A percentile compares a stretch with the other conserved stretches of the same genome.
Conservation (phyloP, 495 filamentous ascomycete genomes). For the Penicillium subrubescens region DNA sequence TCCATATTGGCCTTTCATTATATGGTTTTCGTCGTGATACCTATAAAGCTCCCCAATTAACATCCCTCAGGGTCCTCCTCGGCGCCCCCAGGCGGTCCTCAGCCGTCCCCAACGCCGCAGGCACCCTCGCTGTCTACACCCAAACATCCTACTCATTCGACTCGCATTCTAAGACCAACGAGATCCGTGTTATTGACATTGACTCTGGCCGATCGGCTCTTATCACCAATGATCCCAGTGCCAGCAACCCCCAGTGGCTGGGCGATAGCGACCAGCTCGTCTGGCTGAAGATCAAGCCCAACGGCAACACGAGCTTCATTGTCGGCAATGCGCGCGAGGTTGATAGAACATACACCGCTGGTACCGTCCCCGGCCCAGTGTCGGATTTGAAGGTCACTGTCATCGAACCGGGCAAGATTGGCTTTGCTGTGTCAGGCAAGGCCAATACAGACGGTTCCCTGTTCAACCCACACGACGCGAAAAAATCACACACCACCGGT, state of each 20-base stretch:
- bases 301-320: constrained; percentile 67
- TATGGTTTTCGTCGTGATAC: too few relatives aligned
- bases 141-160: constrained; percentile 83
- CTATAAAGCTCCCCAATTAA: not conserved
- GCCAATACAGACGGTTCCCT: constrained; percentile 58
- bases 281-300: constrained; percentile 64
- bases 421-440: constrained; percentile 67
- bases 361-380: constrained; percentile 65
- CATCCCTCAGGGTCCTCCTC: constrained; percentile 62
- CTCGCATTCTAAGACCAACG: constrained; percentile 69
- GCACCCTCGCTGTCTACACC: constrained; percentile 70
- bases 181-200: constrained; percentile 77
- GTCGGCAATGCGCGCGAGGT: constrained; percentile 58
- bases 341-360: constrained; percentile 61
- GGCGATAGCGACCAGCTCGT: constrained; percentile 62
- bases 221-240: constrained; percentile 63
- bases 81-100: constrained; percentile 79
- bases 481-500: constrained; percentile 54
- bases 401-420: constrained; percentile 63
- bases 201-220: constrained; percentile 64
- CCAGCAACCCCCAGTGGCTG: constrained; percentile 78
- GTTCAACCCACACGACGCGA: constrained; percentile 56
- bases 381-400: constrained; percentile 73
- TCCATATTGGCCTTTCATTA: too few relatives aligned
- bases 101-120: constrained; percentile 72